Evolutionary conservation across 2,329 filamentous ascomycete genomes (phyloP).

Genomic region (Lachnellula willkommii): DNA sequence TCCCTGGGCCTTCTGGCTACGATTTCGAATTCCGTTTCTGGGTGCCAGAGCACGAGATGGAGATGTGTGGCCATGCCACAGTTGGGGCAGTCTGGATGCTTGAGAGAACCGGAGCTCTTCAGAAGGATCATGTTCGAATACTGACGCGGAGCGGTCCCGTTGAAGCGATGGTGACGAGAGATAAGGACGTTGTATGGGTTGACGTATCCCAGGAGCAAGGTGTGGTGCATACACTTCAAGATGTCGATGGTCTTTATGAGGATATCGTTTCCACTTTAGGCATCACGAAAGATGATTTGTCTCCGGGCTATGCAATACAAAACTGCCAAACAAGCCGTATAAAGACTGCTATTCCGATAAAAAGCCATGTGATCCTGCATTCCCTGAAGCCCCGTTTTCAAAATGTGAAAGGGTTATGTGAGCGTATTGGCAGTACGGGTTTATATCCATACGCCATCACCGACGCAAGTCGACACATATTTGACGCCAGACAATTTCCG

Average conservation of each 20-base stretch:
- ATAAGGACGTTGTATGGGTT: too few relatives aligned
- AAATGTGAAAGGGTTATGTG: neutral
- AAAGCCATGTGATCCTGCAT: too few relatives aligned
- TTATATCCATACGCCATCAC: slow-evolving; percentile 4
- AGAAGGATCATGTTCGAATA: neutral
- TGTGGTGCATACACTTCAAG: too few relatives aligned
- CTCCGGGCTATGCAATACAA: neutral
- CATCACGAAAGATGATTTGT: neutral
- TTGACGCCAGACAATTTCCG: neutral
- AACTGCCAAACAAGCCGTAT: neutral
- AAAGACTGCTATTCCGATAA: too few relatives aligned
- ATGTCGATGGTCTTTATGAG: neutral
- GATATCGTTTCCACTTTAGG: neutral
- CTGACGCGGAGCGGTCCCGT: neutral
- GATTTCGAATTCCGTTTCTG: slow-evolving; percentile 4
- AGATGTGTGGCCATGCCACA: slow-evolving; percentile 8
- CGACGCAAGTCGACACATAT: neutral
- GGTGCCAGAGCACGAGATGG: slow-evolving; percentile 6
- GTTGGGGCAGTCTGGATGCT: slow-evolving; percentile 4
- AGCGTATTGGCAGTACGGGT: neutral
- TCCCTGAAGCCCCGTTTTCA: neutral
- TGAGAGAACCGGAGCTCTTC: neutral
- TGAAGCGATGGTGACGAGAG: too few relatives aligned
- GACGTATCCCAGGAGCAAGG: too few relatives aligned
- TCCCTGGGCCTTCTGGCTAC: neutral